Evolutionary conservation across 768 basidiomycete genomes (phyloP), one percentile per base, ranked within the genome.

Genomic region (Amanita jacksonii): DNA sequence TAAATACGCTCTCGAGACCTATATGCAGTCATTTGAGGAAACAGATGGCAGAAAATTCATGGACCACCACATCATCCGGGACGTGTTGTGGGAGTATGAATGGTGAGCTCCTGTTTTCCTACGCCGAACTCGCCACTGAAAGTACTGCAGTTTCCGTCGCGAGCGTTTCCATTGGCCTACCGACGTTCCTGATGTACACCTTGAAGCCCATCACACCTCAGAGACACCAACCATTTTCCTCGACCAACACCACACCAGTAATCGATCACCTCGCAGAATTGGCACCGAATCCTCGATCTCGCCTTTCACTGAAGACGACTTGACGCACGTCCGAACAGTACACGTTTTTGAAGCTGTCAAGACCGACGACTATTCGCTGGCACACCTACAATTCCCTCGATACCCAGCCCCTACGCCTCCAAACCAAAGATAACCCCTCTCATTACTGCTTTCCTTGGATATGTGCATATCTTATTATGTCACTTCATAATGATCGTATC

Each of bases 121-220:
- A 24, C 24, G 18, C 27, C 19, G 13, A 3, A 23, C 6, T 4
- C 16, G 10, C 16, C 18, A 25, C 30, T 27, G 24, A 38, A 41
- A 36, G 23, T 27, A 46, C 43, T 47, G 7, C 53, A 85, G 83
- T 47, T 85, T 83, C 63, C 75, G 77, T 31, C 74, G 81, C 41
- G 65, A 64, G 45, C 75, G 83, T 32, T 75, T 85, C 56, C 75
- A 82, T 52, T 85, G 81, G 81, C 79, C 81, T 4, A 62, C 68
- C 31, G 70, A 74, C 34, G 56, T 61, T 23, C 57, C 63, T 42
- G 70, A 69, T 43, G 52, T 51, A 38, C 57, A 57, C 37, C 23
- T 56, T 23, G 48, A 54, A n/a, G 43, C 25, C 22, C 50, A 33
- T 33, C 52, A 34, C 57, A 49, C 53, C 38, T 38, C 49, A 41